Conservation (phyloP, 2,329 filamentous ascomycete genomes). For the Botrytis cinerea region DNA sequence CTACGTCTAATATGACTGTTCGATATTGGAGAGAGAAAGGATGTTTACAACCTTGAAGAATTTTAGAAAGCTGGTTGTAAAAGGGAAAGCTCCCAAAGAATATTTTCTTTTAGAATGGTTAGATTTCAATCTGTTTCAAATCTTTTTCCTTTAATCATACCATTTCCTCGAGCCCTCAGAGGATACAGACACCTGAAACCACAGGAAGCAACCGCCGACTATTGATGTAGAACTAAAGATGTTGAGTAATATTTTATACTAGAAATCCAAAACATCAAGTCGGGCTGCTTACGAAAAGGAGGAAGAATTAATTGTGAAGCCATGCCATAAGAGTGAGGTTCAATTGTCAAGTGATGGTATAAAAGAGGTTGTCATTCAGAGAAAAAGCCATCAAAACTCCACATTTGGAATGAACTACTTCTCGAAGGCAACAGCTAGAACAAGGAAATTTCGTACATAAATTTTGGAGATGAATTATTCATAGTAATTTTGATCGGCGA, state of each 20-base stretch:
- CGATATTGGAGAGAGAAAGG: not conserved
- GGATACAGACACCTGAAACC: not conserved
- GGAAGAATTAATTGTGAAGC: not conserved
- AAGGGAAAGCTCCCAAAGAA: not conserved
- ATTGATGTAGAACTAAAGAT: not conserved
- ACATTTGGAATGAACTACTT: fast-evolving
- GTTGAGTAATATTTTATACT: too few species aligned
- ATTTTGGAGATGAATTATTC: not conserved
- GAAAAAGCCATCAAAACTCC: not conserved
- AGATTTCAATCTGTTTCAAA: fast-evolving
- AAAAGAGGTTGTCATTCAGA: not conserved
- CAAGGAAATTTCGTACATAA: not conserved
- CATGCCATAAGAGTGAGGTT: not conserved
- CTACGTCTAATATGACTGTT: not conserved
- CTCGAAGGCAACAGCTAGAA: not conserved
- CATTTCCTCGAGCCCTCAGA: not conserved
- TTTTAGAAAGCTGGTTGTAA: not conserved
- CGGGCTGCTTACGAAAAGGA: not conserved
- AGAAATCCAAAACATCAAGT: too few species aligned
- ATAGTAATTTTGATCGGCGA: not conserved
- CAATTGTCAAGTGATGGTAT: not conserved
- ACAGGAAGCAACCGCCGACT: not conserved
- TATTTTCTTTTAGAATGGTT: fast-evolving
- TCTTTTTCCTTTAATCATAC: fast-evolving
- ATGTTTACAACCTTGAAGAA: not conserved